Conservation (phyloP, 768 basidiomycete genomes). For the Lactarius trivialis region DNA sequence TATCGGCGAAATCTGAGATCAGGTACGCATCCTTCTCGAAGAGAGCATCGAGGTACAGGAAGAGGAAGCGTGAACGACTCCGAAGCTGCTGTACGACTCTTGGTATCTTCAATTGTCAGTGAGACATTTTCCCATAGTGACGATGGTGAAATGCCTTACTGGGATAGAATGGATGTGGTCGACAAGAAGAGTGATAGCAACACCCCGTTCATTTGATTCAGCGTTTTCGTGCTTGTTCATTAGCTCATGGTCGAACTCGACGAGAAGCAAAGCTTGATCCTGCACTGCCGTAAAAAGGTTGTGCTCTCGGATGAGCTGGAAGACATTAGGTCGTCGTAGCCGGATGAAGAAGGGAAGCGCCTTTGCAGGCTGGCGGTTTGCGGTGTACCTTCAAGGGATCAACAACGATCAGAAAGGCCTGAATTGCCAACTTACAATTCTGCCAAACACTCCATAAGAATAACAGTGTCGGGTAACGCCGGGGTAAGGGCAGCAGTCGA, state of each 20-base stretch:
- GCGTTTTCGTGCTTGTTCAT: conserved; percentile 49
- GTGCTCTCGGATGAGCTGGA: conserved; percentile 88
- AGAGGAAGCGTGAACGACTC: conserved; percentile 71
- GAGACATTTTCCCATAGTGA: background rate
- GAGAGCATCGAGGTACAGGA: conserved; percentile 87
- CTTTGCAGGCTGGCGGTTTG: conserved; percentile 89
- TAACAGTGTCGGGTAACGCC: conserved; percentile 40
- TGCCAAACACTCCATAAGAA: conserved; percentile 91
- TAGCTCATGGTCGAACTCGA: conserved; percentile 91
- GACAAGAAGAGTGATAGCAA: conserved; percentile 81
- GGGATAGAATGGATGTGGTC: conserved; percentile 96
- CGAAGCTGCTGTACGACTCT: conserved; percentile 86
- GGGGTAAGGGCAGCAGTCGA: conserved; percentile 29
- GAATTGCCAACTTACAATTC: conserved; percentile 56
- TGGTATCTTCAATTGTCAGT: conserved; percentile 51
- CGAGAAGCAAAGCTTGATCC: conserved; percentile 85
- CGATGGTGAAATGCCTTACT: conserved; percentile 39
- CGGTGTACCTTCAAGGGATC: conserved; percentile 53
- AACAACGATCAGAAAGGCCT: conserved; percentile 8
- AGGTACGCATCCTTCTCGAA: conserved; percentile 81
- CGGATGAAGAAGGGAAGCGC: conserved; percentile 87
- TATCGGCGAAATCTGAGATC: conserved; percentile 75
- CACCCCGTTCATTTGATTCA: conserved; percentile 45
- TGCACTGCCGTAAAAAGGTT: conserved; percentile 93
- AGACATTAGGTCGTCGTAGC: conserved; percentile 81